Evolutionary conservation across 305 asterid genomes (phyloP).

Genomic region (Solanum hybrid): DNA sequence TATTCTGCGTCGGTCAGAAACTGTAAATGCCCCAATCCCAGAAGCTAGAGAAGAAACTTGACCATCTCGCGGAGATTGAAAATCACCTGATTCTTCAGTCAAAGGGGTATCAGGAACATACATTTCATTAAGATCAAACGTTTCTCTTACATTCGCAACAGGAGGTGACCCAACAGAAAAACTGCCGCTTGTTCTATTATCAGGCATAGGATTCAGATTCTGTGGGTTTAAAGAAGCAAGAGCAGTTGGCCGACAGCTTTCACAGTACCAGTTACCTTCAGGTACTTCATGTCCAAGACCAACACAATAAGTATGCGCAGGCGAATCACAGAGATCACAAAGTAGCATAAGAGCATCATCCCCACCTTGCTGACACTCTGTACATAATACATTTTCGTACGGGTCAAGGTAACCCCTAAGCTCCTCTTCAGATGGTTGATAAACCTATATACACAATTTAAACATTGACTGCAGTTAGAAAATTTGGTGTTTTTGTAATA

Average conservation of each 20-base stretch:
- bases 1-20: conserved; percentile 62
- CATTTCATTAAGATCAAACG: conserved; percentile 71
- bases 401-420: conserved; percentile 84
- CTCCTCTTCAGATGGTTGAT: conserved; percentile 98
- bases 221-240: conserved; percentile 49
- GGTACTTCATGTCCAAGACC: conserved; percentile 92
- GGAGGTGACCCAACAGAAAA: conserved; percentile 47
- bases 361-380: conserved; percentile 85
- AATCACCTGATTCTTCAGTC: conserved; percentile 27
- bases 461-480: neutral
- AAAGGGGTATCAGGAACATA: conserved; percentile 74
- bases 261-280: conserved; percentile 96
- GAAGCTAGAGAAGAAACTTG: conserved; percentile 40
- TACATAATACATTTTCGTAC: conserved; percentile 69
- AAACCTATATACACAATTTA: conserved; percentile 43
- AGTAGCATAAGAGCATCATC: conserved; percentile 94
- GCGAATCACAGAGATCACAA: conserved; percentile 93
- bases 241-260: conserved; percentile 79
- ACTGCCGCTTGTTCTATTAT: conserved; percentile 36
- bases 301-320: conserved; percentile 90
- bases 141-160: conserved; percentile 34
- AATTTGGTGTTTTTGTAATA: neutral
- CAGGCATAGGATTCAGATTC: conserved; percentile 32
- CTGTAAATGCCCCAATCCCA: conserved; percentile 54
- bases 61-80: conserved; percentile 47